Conservation (phyloP, 179 eudicot species). For the Heliamphora pulchella region DNA sequence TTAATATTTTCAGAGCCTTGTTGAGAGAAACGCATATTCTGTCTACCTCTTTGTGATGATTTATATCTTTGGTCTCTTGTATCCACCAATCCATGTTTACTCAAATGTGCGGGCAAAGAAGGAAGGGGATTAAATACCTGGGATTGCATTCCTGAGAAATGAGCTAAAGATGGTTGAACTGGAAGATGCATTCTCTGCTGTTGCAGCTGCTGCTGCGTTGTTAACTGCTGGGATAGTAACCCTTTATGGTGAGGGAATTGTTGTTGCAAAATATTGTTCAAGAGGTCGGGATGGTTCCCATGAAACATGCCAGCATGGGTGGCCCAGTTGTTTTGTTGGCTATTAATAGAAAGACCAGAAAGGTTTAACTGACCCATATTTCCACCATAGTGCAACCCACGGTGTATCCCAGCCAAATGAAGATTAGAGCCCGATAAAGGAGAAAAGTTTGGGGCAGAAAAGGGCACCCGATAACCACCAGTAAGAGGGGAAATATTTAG, state of each 20-base stretch:
- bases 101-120: constrained; percentile 40
- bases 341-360: constrained; percentile 43
- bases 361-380: constrained; percentile 51
- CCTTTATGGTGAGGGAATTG: constrained; percentile 59
- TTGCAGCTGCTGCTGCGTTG: constrained; percentile 44
- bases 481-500: constrained; percentile 41
- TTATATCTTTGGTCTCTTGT: constrained; percentile 62
- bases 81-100: constrained; percentile 24
- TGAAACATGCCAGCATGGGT: constrained; percentile 36
- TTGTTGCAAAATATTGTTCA: constrained; percentile 54
- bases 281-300: constrained; percentile 43
- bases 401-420: constrained; percentile 43
- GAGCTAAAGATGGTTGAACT: constrained; percentile 50
- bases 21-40: constrained; percentile 44
- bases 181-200: constrained; percentile 56
- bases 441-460: constrained; percentile 48
- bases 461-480: constrained; percentile 47
- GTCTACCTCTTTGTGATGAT: constrained; percentile 44
- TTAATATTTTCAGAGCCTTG: constrained; percentile 38
- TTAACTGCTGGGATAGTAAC: constrained; percentile 42
- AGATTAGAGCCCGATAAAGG: constrained; percentile 41
- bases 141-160: constrained; percentile 47
- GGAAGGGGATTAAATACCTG: constrained; percentile 42
- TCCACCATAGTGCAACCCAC: constrained; percentile 45
- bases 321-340: constrained; percentile 54